Percentiles rank a stretch among this genome's conserved stretches.
Conservation (phyloP, 805 yeast species). For the Yarrowia hollandica region DNA sequence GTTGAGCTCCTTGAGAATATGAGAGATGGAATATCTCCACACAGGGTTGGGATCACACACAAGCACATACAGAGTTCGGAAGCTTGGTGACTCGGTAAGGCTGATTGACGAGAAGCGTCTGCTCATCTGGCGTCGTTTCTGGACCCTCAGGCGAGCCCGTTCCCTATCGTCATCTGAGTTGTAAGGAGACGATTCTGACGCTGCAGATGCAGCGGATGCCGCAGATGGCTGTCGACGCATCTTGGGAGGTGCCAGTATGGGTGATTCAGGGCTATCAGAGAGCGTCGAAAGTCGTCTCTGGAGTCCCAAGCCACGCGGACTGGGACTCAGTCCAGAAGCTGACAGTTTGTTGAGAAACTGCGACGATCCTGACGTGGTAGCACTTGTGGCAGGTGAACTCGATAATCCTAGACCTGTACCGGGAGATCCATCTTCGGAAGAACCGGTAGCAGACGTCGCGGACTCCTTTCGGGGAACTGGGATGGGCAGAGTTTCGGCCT, state of each 20-base stretch:
- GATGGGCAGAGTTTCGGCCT: constrained; percentile 64
- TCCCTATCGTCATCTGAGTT: constrained; percentile 58
- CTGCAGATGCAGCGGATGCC: constrained; percentile 44
- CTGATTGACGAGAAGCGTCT: constrained; percentile 39
- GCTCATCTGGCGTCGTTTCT: constrained; percentile 56
- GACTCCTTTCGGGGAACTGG: constrained; percentile 23
- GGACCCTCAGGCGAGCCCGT: constrained; percentile 32
- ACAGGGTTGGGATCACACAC: constrained; percentile 87
- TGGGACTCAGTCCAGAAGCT: constrained; percentile 15
- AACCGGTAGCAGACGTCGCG: constrained; percentile 3
- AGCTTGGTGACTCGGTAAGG: constrained; percentile 26
- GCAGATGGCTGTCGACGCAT: constrained; percentile 15
- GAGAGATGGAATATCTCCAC: constrained; percentile 65
- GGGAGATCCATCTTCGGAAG: constrained; percentile 16
- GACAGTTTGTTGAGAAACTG: constrained; percentile 21
- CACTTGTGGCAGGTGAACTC: constrained; percentile 13
- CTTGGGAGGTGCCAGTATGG: constrained; percentile 18
- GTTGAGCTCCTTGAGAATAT: constrained; percentile 64
- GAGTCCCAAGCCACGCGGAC: constrained; percentile 16
- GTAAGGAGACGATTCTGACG: constrained; percentile 46
- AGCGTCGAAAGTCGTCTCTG: constrained; percentile 3
- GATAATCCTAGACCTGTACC: constrained; percentile 13
- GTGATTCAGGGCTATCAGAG: constrained; percentile 13
- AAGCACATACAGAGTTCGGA: constrained; percentile 58
- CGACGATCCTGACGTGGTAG: neutral